Evolutionary conservation across 148 eudicot species (phyloP), one percentile per base, ranked within the genome.

Genomic region (Fagopyrum homotropicum): DNA sequence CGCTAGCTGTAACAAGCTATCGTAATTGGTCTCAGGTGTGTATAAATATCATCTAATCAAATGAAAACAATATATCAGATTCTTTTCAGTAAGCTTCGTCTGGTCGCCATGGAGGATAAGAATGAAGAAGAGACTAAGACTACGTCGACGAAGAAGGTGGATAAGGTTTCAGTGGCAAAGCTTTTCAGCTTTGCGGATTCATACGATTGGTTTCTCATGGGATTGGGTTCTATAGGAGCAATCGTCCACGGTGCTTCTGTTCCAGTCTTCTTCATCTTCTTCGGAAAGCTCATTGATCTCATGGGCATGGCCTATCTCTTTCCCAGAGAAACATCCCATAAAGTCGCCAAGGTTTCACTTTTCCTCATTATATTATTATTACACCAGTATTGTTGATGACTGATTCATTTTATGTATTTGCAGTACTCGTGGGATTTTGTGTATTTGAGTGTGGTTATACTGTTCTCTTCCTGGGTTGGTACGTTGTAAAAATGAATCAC

Each of bases 401-500:
- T 35, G 1, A 1, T 35, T 35, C 40, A 35, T 35, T 61, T 9
- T 29, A 19, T 57, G 2, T 4, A 7, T 77, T 80, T 79, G 95
- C 97, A 94, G 98, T 94, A 91, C 76, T 86, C 98, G 2, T 66
- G 90, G 93, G 97, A 94, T 83, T 94, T 94, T 80, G 88, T 94
- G 69, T 94, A 94, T 78, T 90, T 94, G 57, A 91, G 98, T 79
- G 85, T 88, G 77, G 98, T 78, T 2, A 85, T 91, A 64, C 61
- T 94, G 64, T 91, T 94, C 81, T 91, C 98, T 15, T 91, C 98
- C 69, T 94, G 98, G 98, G 79, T 83, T 74, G 98, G 97, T 94
- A 86, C 63, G 86, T 63, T 66, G 45, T 61, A 4, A n/a, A 16
- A n/a, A 16, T 19, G 29, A 57, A 0, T 35, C 3, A 35, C 3